These are phyloP conservation scores for Lumnitzera littorea DNA, from an alignment of 345 rosid genomes.

Conservation along the genomic window DNA sequence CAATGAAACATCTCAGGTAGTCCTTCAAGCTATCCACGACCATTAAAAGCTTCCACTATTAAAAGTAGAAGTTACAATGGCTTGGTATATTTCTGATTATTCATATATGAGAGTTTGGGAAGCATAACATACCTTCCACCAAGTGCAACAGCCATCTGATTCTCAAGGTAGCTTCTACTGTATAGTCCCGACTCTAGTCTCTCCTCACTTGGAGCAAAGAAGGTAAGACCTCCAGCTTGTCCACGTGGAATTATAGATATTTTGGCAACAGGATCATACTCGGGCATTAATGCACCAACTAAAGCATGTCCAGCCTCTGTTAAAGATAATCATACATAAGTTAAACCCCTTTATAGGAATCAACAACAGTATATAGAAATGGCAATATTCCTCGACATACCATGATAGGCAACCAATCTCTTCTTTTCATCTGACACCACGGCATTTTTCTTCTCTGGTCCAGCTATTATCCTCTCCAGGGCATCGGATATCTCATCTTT, in stretches of 20 bases:
- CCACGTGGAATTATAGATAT: slow-evolving; percentile 96
- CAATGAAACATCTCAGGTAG: neutral
- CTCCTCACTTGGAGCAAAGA: slow-evolving; percentile 95
- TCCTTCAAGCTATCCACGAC: neutral
- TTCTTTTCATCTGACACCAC: slow-evolving; percentile 93
- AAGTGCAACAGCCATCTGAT: slow-evolving; percentile 97
- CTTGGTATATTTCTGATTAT: too few species aligned
- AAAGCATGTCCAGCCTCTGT: slow-evolving; percentile 98
- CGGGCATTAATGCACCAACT: slow-evolving; percentile 97
- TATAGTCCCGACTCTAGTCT: slow-evolving; percentile 95
- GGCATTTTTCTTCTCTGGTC: slow-evolving; percentile 98
- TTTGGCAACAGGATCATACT: slow-evolving; percentile 94
- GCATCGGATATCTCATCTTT: slow-evolving; percentile 98
- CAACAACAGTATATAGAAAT: neutral
- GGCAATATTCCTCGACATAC: slow-evolving; percentile 15
- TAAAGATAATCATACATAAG: neutral
- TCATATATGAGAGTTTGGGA: neutral
- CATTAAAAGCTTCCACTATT: neutral
- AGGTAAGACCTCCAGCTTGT: slow-evolving; percentile 97
- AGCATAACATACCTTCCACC: slow-evolving; percentile 75
- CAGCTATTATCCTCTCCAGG: slow-evolving; percentile 93
- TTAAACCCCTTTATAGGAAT: too few species aligned
- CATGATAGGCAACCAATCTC: slow-evolving; percentile 90
- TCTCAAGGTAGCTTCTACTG: slow-evolving; percentile 94
- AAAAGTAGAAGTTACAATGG: neutral